Evolutionary conservation across 2,329 filamentous ascomycete genomes (phyloP).

Genomic region (Alternaria triticina): DNA sequence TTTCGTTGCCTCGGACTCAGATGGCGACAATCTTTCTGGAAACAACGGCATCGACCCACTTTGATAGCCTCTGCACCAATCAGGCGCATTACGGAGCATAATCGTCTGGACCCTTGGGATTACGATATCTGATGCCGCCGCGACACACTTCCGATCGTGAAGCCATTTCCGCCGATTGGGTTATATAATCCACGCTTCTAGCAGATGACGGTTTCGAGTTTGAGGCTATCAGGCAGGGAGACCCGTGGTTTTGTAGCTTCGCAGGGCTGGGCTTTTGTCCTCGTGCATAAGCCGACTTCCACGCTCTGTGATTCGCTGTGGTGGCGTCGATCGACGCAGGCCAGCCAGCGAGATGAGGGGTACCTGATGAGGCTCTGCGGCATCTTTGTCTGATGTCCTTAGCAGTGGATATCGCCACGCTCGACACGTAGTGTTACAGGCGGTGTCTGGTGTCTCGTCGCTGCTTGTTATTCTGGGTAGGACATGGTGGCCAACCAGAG

Average conservation of each 20-base stretch:
- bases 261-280: conserved; percentile 1
- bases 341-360: conserved; percentile 17
- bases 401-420: conserved; percentile 1
- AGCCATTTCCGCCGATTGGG: conserved; percentile 20
- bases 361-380: conserved; percentile 25
- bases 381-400: not conserved
- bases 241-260: conserved; percentile 13
- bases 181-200: not conserved
- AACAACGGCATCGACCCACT: conserved; percentile 18
- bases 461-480: not conserved
- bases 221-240: not conserved
- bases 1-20: conserved; percentile 8
- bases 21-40: conserved; percentile 29
- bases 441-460: not conserved
- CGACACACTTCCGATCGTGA: conserved; percentile 6
- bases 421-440: not conserved
- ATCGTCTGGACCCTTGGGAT: conserved; percentile 28
- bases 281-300: conserved; percentile 22
- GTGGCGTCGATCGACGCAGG: conserved; percentile 23
- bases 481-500: conserved; percentile 3
- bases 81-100: conserved; percentile 2
- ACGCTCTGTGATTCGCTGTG: conserved; percentile 24
- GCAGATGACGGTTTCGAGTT: not conserved
- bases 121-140: conserved; percentile 23
- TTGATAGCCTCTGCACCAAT: conserved; percentile 21